Evolutionary conservation across 768 basidiomycete species (phyloP).

Genomic region (Mycena epipterygia): DNA sequence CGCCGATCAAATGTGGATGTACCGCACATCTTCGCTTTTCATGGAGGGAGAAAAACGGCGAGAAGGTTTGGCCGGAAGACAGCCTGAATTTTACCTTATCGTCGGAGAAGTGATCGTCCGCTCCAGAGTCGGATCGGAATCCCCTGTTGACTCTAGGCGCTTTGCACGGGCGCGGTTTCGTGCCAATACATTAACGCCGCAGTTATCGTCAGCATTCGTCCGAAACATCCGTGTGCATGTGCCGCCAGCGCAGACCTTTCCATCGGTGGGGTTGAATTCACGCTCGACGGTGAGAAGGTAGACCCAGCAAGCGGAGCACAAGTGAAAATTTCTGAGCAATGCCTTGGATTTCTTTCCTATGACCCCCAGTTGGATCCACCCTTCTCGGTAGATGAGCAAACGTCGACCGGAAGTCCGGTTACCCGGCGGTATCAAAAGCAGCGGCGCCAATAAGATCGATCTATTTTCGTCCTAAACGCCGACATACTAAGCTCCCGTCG

Average conservation of each 20-base stretch:
- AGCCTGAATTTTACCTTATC: no score
- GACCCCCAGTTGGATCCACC: background rate
- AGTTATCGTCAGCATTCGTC: background rate
- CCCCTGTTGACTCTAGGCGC: no score
- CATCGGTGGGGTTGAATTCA: no score
- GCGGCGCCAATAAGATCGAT: slow-evolving; percentile 18
- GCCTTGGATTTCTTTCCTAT: background rate
- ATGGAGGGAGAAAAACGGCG: no score
- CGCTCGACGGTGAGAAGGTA: no score
- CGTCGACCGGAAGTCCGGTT: background rate
- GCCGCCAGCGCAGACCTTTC: background rate
- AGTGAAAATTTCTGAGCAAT: background rate
- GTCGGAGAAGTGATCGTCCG: no score
- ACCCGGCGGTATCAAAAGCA: background rate
- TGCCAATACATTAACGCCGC: slow-evolving; percentile 13
- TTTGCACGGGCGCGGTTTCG: background rate
- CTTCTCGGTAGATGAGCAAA: background rate
- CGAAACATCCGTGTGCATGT: no score
- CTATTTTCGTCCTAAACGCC: slow-evolving; percentile 23
- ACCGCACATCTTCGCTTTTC: no score
- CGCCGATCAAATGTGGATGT: slow-evolving; percentile 3
- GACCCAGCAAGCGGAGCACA: no score
- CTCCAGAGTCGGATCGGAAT: no score
- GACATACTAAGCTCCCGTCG: background rate
- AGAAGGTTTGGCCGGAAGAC: no score